A percentile compares a stretch with the other conserved stretches of the same genome.
These are phyloP conservation scores for Talaromyces sp. DNA, from an alignment of 2,329 filamentous ascomycete genomes.

Conservation along the genomic window DNA sequence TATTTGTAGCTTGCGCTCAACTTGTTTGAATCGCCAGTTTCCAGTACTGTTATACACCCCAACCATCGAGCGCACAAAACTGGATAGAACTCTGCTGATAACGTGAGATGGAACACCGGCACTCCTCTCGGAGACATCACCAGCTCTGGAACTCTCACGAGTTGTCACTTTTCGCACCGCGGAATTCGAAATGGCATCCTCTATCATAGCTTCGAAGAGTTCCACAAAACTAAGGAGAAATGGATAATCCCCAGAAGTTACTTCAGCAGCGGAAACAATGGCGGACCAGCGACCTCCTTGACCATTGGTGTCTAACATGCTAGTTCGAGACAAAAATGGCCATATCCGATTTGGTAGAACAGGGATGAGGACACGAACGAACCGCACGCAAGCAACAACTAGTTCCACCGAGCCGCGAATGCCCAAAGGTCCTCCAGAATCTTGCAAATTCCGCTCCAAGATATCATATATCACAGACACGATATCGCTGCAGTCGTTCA, in stretches of 20 bases:
- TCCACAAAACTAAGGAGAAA: constrained; percentile 69
- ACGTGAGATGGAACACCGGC: constrained; percentile 73
- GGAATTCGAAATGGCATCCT: constrained; percentile 61
- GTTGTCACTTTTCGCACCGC: constrained; percentile 37
- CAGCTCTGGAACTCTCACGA: constrained; percentile 24
- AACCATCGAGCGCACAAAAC: constrained; percentile 68
- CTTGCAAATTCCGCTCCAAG: constrained; percentile 61
- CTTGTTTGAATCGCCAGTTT: constrained; percentile 74
- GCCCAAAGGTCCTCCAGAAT: constrained; percentile 52
- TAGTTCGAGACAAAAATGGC: constrained; percentile 79
- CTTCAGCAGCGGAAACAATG: constrained; percentile 76
- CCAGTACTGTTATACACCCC: constrained; percentile 81
- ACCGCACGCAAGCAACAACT: constrained; percentile 70
- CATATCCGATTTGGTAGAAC: constrained; percentile 78
- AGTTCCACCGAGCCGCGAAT: constrained; percentile 60
- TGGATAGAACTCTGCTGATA: constrained; percentile 63
- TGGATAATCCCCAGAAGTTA: constrained; percentile 68
- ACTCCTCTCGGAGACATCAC: constrained; percentile 44
- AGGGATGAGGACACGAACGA: constrained; percentile 65
- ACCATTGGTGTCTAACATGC: constrained; percentile 69
- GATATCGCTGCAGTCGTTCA: constrained; percentile 57
- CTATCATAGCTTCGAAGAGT: constrained; percentile 68
- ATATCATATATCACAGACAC: constrained; percentile 77
- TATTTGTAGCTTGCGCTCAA: constrained; percentile 63
- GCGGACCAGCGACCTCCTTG: constrained; percentile 69